A percentile compares a stretch with the other conserved stretches of the same genome.
phyloP scores from a whole-genome alignment of 1,284 basidiomycete genomes.

The Fomitiporia mediterranea region DNA sequence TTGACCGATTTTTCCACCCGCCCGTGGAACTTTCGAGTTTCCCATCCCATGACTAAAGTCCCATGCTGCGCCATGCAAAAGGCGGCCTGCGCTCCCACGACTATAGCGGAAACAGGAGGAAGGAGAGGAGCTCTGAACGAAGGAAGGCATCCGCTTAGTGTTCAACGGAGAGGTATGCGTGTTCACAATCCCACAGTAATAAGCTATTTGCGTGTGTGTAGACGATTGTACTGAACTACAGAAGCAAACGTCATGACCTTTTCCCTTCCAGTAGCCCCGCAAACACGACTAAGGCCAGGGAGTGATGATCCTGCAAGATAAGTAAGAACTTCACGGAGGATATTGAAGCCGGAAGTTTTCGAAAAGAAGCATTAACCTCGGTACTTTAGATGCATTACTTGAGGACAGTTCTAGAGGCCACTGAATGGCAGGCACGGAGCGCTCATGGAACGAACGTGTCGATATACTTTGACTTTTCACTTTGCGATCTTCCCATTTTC shows the following conservation, averaged over 20 bases:
- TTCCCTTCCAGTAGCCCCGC: neutral
- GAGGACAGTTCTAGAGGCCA: neutral
- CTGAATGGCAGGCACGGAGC: neutral
- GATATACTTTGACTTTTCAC: neutral
- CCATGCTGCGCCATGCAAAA: neutral
- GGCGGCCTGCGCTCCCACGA: neutral
- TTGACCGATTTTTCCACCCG: too few species aligned
- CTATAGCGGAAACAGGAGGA: neutral
- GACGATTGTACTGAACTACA: neutral
- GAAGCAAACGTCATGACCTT: neutral
- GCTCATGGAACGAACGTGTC: neutral
- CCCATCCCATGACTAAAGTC: neutral
- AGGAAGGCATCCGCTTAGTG: neutral
- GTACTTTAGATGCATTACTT: constrained; percentile 2
- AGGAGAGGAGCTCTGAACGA: neutral
- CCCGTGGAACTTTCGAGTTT: neutral
- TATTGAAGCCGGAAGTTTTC: neutral
- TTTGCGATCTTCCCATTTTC: too few species aligned
- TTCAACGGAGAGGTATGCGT: constrained; percentile 2
- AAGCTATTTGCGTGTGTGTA: neutral
- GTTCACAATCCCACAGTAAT: constrained; percentile 2
- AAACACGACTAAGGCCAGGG: neutral
- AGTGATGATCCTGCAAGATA: constrained; percentile 7
- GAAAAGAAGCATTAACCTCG: neutral
- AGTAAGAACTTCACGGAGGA: constrained; percentile 1